Conservation (phyloP, 1,139 yeast species). For the Debaryomyces udenii region DNA sequence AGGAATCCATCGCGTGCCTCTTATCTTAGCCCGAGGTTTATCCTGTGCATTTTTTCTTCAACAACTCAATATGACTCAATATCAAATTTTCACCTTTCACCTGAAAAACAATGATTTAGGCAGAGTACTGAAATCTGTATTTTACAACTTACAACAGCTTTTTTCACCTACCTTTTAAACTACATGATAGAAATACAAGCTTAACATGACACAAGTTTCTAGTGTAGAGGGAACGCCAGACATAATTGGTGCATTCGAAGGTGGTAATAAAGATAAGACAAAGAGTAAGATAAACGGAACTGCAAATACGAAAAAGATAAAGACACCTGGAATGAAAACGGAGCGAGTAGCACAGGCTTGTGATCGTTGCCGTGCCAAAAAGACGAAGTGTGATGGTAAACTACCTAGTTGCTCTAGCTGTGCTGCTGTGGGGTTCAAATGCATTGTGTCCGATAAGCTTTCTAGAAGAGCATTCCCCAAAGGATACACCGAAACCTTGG, state of each 20-base stretch:
- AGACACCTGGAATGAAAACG: slow-evolving; percentile 59
- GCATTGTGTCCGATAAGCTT: slow-evolving; percentile 49
- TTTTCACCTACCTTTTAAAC: not conserved
- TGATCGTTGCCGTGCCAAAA: slow-evolving; percentile 82
- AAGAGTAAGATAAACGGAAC: slow-evolving; percentile 19
- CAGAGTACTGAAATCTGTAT: not conserved
- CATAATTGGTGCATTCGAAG: not conserved
- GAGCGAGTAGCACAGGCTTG: slow-evolving; percentile 82
- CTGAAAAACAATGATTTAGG: too few relatives aligned
- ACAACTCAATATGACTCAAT: slow-evolving; percentile 8
- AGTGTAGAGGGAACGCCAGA: not conserved
- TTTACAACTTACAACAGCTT: not conserved
- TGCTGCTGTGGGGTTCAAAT: slow-evolving; percentile 45
- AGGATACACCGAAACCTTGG: slow-evolving; percentile 52
- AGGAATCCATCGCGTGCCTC: slow-evolving; percentile 2
- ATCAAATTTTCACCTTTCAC: not conserved
- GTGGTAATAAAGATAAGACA: slow-evolving; percentile 9
- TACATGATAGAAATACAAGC: not conserved
- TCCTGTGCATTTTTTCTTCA: slow-evolving; percentile 8
- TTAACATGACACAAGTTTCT: slow-evolving; percentile 1
- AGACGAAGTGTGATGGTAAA: slow-evolving; percentile 73
- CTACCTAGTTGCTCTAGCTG: slow-evolving; percentile 52
- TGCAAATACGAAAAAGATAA: slow-evolving; percentile 55
- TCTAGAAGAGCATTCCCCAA: slow-evolving; percentile 52
- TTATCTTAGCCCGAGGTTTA: slow-evolving; percentile 7